Evolutionary conservation across 805 yeast species (phyloP), one percentile per base, ranked within the genome.

Genomic region (Yarrowia divulgata): DNA sequence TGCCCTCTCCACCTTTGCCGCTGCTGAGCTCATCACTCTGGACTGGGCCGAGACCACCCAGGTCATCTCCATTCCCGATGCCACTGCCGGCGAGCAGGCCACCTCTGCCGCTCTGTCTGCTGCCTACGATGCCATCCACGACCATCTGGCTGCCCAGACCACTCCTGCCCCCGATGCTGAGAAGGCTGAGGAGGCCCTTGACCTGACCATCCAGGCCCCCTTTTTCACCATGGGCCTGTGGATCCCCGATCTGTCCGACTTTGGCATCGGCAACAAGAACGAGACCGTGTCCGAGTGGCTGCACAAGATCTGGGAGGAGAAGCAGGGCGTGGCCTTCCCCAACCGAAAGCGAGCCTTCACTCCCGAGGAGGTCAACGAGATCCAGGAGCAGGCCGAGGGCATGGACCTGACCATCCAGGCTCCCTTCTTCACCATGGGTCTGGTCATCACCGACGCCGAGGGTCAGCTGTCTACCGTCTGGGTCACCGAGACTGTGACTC

Each of bases 401-500:
- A 57, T 57, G 63, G 48, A 57, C 23, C 63, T 57, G 7, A 57
- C 63, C 16, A 23, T 57, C 39, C 63, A 57, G 63, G 63, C 63
- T 40, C 63, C 63, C 16, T 57, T 57, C 39, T 57, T 57, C 48
- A 57, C 63, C 63, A 57, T 57, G 63, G 63, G 63, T 29, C 63
- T 57, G 12, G 9, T 57, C 29, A 57, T 57, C 37, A 8, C 63
- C 14, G 63, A 57, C 14, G 37, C 62, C 5, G 23, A 39, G 3
- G 63, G 46, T 10, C 37, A 57, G 12, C 29, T 16, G 39, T 42
- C 37, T 16, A 57, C 63, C 23, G 63, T 57, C 23, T 19, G 45
- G 45, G 63, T 57, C 29, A 57, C 63, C 39, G 63, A 57, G 63
- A 57, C 63, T 16, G 63, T 35, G n/a, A 7, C 45, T 13, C 60